Evolutionary conservation across 225 moss, liverwort and hornwort species (phyloP).

Genomic region (Polytrichum commune): DNA sequence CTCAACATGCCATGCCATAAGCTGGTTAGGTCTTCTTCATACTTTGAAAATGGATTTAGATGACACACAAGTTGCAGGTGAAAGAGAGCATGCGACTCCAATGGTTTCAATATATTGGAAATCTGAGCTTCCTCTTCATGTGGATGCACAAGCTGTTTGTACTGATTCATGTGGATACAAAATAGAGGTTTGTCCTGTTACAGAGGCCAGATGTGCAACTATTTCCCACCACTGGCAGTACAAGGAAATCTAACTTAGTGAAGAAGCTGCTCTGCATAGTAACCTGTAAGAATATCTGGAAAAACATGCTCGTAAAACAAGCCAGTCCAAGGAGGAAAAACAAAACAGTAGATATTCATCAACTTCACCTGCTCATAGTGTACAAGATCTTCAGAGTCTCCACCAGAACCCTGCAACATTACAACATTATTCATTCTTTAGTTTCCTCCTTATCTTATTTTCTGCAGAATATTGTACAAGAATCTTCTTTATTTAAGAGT

Average conservation of each 20-base stretch:
- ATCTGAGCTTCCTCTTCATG: too few relatives aligned
- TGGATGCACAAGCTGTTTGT: too few relatives aligned
- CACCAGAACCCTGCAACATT: constrained; percentile 23
- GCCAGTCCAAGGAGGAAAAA: not conserved
- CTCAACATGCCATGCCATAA: not conserved
- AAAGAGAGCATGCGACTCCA: too few relatives aligned
- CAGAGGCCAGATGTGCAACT: too few relatives aligned
- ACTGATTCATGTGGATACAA: too few relatives aligned
- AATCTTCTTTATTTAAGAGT: not conserved
- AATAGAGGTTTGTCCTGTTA: too few relatives aligned
- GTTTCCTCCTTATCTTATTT: not conserved
- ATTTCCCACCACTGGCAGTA: too few relatives aligned
- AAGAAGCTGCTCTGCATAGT: not conserved
- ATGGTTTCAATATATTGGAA: too few relatives aligned
- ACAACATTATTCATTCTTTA: constrained; percentile 3
- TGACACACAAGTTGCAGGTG: too few relatives aligned
- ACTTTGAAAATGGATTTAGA: too few relatives aligned
- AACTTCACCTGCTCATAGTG: constrained; percentile 46
- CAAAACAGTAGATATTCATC: not conserved
- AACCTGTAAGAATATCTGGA: not conserved
- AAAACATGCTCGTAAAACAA: not conserved
- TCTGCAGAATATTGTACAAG: not conserved
- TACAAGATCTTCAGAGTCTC: constrained; percentile 26
- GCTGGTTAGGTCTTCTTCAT: too few relatives aligned
- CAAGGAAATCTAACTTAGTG: not conserved